Evolutionary conservation across 441 rosid genomes (phyloP), one percentile per base, ranked within the genome.

Genomic region (Gossypium trilobum): DNA sequence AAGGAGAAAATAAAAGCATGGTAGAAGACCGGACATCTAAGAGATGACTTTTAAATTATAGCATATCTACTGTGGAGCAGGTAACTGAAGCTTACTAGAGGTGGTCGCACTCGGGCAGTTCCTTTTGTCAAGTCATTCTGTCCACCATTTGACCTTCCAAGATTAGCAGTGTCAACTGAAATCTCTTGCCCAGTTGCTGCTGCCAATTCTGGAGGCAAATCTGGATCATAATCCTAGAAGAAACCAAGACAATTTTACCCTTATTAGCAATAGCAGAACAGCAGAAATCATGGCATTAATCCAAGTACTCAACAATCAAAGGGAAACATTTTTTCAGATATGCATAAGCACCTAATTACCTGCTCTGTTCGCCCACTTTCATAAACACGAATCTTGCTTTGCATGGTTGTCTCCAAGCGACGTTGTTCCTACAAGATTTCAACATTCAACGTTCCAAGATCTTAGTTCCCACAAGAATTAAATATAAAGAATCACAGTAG

Each of bases 301-400:
- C 27, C 3, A 64, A 9, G 16, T 5, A 57, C 42, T 27, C 0
- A 42, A 25, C n/a, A 22, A 7, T 39, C 42, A 9, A 17, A 60
- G 8, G 17, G 27, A 14, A 8, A 48, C 10, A 70, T 25, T 42
- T 19, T 50, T 60, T 20, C 13, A 23, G 8, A 74, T 44, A 80
- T 63, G 51, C 72, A 71, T 42, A 54, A 77, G 57, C 73, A 72
- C 50, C 52, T 22, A 57, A 73, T 73, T 86, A 95, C 99, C 92
- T 92, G 97, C 80, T 89, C 97, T 52, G 93, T 79, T 63, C 99
- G 84, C 64, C 93, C 98, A 68, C 98, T 89, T 85, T 95, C 99
- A 82, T 92, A 92, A 76, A 95, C 99, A 74, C 91, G 96, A 80
- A 95, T 95, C 85, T 90, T 92, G 88, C 99, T 91, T 86, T 95